Conservation (phyloP, 1,284 basidiomycete species). For the Ustilago nuda region DNA sequence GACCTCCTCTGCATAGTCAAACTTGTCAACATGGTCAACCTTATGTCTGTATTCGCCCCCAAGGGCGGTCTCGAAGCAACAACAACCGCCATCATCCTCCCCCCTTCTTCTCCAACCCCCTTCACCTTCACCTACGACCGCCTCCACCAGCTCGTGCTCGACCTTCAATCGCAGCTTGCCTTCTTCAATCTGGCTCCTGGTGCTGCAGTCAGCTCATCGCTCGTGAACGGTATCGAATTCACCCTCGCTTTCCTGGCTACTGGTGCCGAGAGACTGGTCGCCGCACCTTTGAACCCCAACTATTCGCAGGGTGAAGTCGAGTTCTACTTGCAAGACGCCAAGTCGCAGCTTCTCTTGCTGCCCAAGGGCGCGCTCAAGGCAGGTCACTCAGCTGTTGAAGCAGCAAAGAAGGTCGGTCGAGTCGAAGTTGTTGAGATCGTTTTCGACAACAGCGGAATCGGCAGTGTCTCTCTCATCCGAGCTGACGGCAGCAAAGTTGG, state of each 20-base stretch:
- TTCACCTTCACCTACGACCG: constrained; percentile 52
- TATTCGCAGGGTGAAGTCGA: constrained; percentile 70
- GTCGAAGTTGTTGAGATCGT: constrained; percentile 65
- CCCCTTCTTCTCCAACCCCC: constrained; percentile 51
- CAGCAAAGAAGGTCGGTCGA: constrained; percentile 49
- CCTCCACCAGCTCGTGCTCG: constrained; percentile 50
- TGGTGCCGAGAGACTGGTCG: constrained; percentile 67
- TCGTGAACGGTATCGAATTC: constrained; percentile 70
- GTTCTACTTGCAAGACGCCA: constrained; percentile 70
- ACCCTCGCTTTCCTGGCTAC: constrained; percentile 70
- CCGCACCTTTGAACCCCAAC: constrained; percentile 71
- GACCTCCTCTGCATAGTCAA: neutral
- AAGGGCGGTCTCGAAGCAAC: constrained; percentile 45
- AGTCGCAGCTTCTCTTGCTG: constrained; percentile 66
- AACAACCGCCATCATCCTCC: constrained; percentile 53
- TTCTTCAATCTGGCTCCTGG: constrained; percentile 46
- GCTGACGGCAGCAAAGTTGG: constrained; percentile 43
- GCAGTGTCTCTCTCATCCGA: constrained; percentile 46
- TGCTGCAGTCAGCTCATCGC: constrained; percentile 62
- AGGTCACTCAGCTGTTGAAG: constrained; percentile 47
- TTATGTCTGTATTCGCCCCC: constrained; percentile 48
- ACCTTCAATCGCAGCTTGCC: constrained; percentile 60
- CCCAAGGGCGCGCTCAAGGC: constrained; percentile 56
- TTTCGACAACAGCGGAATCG: constrained; percentile 54
- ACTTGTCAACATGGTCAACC: constrained; percentile 37